These are phyloP conservation scores for Plenodomus tracheiphilus DNA, from an alignment of 2,329 filamentous ascomycete species.

Conservation along the genomic window DNA sequence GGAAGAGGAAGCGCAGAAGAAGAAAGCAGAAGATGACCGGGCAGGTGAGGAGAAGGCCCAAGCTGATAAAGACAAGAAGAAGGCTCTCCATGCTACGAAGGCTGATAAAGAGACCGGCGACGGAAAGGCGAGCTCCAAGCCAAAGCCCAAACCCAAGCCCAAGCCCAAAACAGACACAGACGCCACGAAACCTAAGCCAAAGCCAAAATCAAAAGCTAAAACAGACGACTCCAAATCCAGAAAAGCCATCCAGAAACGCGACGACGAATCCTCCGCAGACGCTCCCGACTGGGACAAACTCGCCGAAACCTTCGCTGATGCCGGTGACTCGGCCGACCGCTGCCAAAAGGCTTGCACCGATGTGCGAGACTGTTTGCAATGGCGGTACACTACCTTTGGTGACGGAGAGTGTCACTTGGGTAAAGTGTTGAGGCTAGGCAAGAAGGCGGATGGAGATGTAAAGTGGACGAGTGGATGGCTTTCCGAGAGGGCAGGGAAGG, in stretches of 20 bases:
- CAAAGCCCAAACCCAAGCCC: background rate
- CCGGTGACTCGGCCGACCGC: constrained; percentile 22
- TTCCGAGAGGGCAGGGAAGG: constrained; percentile 31
- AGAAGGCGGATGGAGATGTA: constrained; percentile 13
- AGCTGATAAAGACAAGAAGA: constrained; percentile 1
- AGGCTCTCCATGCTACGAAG: too few relatives aligned
- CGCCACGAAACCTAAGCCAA: too few relatives aligned
- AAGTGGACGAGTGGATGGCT: constrained; percentile 44
- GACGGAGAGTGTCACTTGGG: constrained; percentile 40
- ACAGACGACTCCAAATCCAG: too few relatives aligned
- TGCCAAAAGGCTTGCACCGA: constrained; percentile 36
- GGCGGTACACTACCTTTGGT: constrained; percentile 30
- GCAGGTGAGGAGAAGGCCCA: background rate
- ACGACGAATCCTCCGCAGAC: background rate
- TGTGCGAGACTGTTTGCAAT: constrained; percentile 43
- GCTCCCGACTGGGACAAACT: constrained; percentile 23
- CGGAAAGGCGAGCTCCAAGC: constrained; percentile 1
- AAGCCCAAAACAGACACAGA: background rate
- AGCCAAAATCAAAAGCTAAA: too few relatives aligned
- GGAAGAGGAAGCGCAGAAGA: constrained; percentile 10
- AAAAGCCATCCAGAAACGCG: background rate
- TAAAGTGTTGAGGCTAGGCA: constrained; percentile 36
- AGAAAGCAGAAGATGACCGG: constrained; percentile 2
- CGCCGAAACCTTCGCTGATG: constrained; percentile 21
- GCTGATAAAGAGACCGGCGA: constrained; percentile 4